These are phyloP conservation scores for Mycena sp. DNA, from an alignment of 1,284 basidiomycete genomes.

Conservation along the genomic window DNA sequence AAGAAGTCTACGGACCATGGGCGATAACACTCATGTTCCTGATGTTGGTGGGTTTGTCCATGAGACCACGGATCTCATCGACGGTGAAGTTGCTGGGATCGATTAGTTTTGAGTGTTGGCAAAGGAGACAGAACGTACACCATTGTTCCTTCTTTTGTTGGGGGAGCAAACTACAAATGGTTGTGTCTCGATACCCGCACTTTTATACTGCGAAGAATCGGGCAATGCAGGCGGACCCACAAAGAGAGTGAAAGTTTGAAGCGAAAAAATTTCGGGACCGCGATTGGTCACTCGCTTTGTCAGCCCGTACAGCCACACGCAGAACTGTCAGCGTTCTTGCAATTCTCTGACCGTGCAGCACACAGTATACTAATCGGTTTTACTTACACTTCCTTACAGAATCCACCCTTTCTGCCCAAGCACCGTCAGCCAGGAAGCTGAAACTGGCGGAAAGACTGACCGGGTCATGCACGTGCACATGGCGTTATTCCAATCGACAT, in stretches of 20 bases:
- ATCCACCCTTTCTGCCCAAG: neutral
- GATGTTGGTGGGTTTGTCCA: conserved; percentile 93
- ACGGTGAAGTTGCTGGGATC: conserved; percentile 83
- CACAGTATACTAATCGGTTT: neutral
- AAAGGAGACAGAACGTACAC: conserved; percentile 64
- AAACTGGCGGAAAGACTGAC: neutral
- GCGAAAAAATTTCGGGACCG: conserved; percentile 18
- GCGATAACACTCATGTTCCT: conserved; percentile 93
- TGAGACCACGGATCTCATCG: conserved; percentile 83
- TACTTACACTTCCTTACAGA: conserved; percentile 1
- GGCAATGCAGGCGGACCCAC: neutral
- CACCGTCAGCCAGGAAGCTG: neutral
- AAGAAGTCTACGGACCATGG: conserved; percentile 68
- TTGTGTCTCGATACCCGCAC: conserved; percentile 16
- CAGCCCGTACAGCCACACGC: neutral
- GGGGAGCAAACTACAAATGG: neutral
- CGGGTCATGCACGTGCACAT: no score
- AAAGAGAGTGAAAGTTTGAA: conserved; percentile 15
- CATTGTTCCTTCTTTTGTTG: conserved; percentile 57
- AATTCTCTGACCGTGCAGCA: neutral
- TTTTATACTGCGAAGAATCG: conserved; percentile 18
- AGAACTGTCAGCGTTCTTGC: neutral
- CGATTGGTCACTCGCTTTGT: conserved; percentile 1
- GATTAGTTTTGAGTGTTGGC: conserved; percentile 88
- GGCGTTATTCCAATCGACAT: no score